A percentile compares a stretch with the other conserved stretches of the same genome.
Conservation (phyloP, 495 filamentous ascomycete genomes). For the Neurospora sp. region DNA sequence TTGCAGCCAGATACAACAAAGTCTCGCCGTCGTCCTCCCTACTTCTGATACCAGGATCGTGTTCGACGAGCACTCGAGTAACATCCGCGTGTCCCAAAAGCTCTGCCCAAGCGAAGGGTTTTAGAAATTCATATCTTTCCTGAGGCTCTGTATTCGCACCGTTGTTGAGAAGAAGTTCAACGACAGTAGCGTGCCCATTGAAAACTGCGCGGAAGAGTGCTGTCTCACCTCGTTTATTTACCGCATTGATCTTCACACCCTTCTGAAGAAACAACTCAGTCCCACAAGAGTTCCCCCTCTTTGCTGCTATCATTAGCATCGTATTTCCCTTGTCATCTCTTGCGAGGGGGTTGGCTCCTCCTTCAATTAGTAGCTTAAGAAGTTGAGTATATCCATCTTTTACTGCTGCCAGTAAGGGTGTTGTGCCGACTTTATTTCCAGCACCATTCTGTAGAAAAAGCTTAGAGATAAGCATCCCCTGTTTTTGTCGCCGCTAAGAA, state of each 20-base stretch:
- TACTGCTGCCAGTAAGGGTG: no score
- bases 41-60: not conserved
- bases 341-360: not conserved
- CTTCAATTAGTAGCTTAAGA: not conserved
- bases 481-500: no score
- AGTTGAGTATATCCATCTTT: no score
- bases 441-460: no score
- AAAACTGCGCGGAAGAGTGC: not conserved
- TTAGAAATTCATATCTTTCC: not conserved
- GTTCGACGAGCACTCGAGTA: not conserved
- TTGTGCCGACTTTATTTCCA: no score
- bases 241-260: not conserved
- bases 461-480: no score
- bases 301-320: not conserved
- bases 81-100: not conserved
- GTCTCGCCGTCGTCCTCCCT: not conserved
- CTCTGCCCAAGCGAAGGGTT: not conserved
- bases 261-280: not conserved
- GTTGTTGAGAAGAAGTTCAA: not conserved
- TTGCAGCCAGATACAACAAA: not conserved
- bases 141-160: not conserved
- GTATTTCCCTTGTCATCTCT: accelerated
- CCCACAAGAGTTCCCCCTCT: not conserved
- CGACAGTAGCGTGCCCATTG: not conserved
- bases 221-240: not conserved